Base-by-base conservation (phyloP, 2,329 filamentous ascomycete species). In the Aotearoamyces nothofagi region DNA sequence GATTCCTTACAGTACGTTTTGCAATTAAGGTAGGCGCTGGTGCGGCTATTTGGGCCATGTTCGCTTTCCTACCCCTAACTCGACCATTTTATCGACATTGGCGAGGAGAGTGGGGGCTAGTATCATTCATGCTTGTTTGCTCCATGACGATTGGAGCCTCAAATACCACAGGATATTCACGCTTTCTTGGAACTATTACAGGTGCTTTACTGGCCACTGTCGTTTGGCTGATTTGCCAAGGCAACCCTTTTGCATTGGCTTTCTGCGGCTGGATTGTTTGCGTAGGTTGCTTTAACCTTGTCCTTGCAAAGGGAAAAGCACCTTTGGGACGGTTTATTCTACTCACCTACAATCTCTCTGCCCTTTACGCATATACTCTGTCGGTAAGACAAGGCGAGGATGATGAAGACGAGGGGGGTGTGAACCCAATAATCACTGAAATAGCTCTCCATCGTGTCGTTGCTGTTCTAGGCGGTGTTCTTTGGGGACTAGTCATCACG, bases 71-170 rank as follows among this genome's bases (percentile, higher is more conserved):
- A 17, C 68, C 74, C 1, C 58, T 66, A 6, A 92, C 84, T 3
- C 64, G 84, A 29, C 79, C 80, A 0, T 65, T 78, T 12, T 98
- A 94, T 50, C 66, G 73, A 29, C 77, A 78, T 44, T 96, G 86
- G 83, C 67, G 87, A 49, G 87, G 87, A 16, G 90, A 98, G 61
- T 98, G 90, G 90, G 90, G 90, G 13, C 63, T 98, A 2, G 54
- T 98, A 31, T 93, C 84, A 0, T 96, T 93, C 58, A 96, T 96
- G 87, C 74, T 96, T 47, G 90, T 98, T 14, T 92, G 86, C 49
- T 84, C 81, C 20, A 96, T 94, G 84, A 98, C 87, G 0, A 87
- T 94, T 13, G 90, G 90, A 15, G 84, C 90, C 5, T 82, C 84
- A 14, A 98, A 96, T 51, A 93, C 87, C 2, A 94, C 87, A 0